Conservation (phyloP, 345 rosid genomes). For the Gossypium herbaceum region DNA sequence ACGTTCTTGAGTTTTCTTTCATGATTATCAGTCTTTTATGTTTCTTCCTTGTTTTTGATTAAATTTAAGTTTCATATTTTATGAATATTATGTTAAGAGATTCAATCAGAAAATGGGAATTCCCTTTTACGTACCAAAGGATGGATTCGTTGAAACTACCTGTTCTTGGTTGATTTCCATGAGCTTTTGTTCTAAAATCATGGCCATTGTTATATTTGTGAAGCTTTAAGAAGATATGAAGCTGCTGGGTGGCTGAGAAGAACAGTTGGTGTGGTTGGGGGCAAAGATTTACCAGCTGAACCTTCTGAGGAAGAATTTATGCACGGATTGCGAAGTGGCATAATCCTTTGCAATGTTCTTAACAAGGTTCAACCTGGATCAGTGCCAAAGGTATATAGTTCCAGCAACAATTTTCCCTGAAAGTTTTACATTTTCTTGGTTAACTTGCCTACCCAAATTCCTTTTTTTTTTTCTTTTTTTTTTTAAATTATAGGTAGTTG, state of each 20-base stretch:
- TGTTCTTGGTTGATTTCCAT: not conserved
- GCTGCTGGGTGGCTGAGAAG: constrained; percentile 90
- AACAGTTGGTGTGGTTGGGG: constrained; percentile 57
- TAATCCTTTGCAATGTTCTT: constrained; percentile 76
- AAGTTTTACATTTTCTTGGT: not conserved
- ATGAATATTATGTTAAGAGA: not conserved
- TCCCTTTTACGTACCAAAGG: too few relatives aligned
- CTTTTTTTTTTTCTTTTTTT: not conserved
- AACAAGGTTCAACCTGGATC: constrained; percentile 86
- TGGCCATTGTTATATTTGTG: not conserved
- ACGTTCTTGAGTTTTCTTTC: not conserved
- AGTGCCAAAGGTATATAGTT: constrained; percentile 53
- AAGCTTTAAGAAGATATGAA: constrained; percentile 76
- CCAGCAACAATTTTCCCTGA: not conserved
- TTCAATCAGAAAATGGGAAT: not conserved
- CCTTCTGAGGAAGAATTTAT: constrained; percentile 92
- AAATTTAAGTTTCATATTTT: not conserved
- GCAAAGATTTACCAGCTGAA: constrained; percentile 82
- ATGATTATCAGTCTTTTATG: not conserved
- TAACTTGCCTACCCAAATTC: not conserved
- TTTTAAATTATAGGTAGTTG: constrained; percentile 56
- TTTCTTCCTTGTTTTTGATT: not conserved
- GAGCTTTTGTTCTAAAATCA: not conserved
- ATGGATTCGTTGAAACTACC: not conserved
- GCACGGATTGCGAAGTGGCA: constrained; percentile 91